Conservation (phyloP, 192 early-diverging fungal species). For the Geosiphon pyriformis region DNA sequence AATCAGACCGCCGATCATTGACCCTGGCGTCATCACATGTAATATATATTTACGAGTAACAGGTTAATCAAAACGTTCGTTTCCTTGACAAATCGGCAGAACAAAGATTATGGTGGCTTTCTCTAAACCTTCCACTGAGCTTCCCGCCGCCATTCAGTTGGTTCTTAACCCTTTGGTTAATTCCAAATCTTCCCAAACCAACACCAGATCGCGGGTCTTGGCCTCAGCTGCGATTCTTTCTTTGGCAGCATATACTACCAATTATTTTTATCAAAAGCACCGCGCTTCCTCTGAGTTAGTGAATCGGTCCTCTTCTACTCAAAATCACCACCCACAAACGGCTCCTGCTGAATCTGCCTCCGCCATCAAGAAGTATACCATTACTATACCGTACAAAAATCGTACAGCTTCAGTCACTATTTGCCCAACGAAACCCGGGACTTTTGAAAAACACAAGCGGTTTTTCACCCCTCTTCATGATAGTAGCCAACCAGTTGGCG, state of each 20-base stretch:
- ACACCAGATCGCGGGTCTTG: not conserved
- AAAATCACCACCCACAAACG: not conserved
- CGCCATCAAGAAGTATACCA: slow-evolving; percentile 12
- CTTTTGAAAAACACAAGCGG: slow-evolving; percentile 40
- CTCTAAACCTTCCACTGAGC: slow-evolving; percentile 25
- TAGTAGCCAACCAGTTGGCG: slow-evolving; percentile 47
- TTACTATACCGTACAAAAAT: slow-evolving; percentile 21
- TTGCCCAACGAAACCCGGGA: slow-evolving; percentile 29
- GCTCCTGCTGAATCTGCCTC: slow-evolving; percentile 8
- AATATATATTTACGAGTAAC: too few species aligned
- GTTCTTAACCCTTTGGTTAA: not conserved
- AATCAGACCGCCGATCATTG: too few species aligned
- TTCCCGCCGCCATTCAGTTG: slow-evolving; percentile 3
- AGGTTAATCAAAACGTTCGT: too few species aligned
- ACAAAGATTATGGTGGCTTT: slow-evolving; percentile 26
- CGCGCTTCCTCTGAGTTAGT: not conserved
- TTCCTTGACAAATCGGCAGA: too few species aligned
- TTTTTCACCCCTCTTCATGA: slow-evolving; percentile 32
- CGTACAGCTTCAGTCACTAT: slow-evolving; percentile 11
- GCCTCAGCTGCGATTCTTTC: slow-evolving; percentile 21
- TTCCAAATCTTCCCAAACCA: not conserved
- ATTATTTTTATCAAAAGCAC: slow-evolving; percentile 13
- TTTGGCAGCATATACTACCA: slow-evolving; percentile 9
- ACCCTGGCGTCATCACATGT: too few species aligned
- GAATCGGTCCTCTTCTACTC: not conserved